Evolutionary conservation across 31 red algal genomes (phyloP).

Genomic region (Endocladia muricata): DNA sequence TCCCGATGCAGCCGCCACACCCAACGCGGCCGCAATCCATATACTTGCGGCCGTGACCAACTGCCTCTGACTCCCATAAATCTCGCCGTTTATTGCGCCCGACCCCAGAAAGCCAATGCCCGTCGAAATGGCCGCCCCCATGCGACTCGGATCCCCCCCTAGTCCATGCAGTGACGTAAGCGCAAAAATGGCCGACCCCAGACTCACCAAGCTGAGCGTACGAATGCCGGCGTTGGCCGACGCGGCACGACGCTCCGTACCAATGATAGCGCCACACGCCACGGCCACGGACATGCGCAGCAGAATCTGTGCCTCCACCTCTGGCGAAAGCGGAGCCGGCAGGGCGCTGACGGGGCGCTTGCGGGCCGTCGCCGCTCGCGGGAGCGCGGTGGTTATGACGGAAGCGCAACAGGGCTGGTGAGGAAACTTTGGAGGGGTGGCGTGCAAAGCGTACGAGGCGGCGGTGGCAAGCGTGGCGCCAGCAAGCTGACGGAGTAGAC

Average conservation of each 20-base stretch:
- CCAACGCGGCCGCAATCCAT: conserved; percentile 69
- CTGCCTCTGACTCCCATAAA: conserved; percentile 25
- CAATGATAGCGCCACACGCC: conserved; percentile 54
- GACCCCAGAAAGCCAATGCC: conserved; percentile 76
- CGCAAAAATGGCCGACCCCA: conserved; percentile 64
- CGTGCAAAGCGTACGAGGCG: background rate
- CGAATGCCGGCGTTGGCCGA: conserved; percentile 57
- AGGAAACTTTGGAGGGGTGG: background rate
- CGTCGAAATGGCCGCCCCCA: conserved; percentile 58
- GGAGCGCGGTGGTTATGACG: background rate
- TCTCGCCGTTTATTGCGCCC: conserved; percentile 36
- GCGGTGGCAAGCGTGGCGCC: background rate
- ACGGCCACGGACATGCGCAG: conserved; percentile 42
- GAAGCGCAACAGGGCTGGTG: background rate
- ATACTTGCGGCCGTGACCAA: conserved; percentile 59
- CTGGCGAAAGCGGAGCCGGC: background rate
- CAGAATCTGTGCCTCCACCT: conserved; percentile 45
- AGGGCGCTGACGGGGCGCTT: background rate
- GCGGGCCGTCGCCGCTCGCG: background rate
- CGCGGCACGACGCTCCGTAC: conserved; percentile 58
- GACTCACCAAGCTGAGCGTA: conserved; percentile 47
- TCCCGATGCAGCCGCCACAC: conserved; percentile 46
- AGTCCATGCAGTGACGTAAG: conserved; percentile 46
- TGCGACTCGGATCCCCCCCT: conserved; percentile 42
- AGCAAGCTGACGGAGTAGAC: background rate